Evolutionary conservation across 208 protist species (phyloP).

Genomic region (Vickermania spadyakhi): DNA sequence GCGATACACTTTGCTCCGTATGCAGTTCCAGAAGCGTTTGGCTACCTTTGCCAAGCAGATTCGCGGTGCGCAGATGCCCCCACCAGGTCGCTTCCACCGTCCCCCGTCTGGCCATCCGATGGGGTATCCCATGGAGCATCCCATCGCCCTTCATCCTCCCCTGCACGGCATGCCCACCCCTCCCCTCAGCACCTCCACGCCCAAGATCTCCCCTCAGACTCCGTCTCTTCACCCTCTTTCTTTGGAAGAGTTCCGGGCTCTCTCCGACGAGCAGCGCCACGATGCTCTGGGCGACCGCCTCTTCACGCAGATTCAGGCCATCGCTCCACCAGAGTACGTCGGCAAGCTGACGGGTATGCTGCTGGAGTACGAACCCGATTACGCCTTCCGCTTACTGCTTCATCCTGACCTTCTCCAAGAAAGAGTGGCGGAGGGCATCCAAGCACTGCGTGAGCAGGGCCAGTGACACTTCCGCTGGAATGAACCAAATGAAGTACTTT

Average conservation of each 20-base stretch:
- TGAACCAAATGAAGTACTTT: too few relatives aligned
- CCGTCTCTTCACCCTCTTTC: slow-evolving; percentile 80
- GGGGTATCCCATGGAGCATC: slow-evolving; percentile 3
- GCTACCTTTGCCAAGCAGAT: slow-evolving; percentile 81
- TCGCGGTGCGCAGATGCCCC: slow-evolving; percentile 22
- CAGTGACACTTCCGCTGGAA: too few relatives aligned
- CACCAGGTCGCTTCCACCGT: slow-evolving; percentile 19
- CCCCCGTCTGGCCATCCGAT: slow-evolving; percentile 7
- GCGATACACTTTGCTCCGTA: slow-evolving; percentile 92
- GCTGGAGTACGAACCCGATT: slow-evolving; percentile 68
- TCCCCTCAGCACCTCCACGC: slow-evolving; percentile 26
- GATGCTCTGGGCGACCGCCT: slow-evolving; percentile 84
- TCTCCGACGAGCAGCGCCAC: slow-evolving; percentile 86
- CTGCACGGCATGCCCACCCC: slow-evolving; percentile 45
- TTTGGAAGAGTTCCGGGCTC: slow-evolving; percentile 60
- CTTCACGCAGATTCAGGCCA: slow-evolving; percentile 82
- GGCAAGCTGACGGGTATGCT: slow-evolving; percentile 89
- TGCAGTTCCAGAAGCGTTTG: slow-evolving; percentile 91
- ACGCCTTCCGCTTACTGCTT: slow-evolving; percentile 61
- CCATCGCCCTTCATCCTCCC: slow-evolving; percentile 33
- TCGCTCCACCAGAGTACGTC: slow-evolving; percentile 59
- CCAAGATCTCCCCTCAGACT: slow-evolving; percentile 50
- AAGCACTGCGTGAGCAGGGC: slow-evolving; percentile 57
- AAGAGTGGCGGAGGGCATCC: slow-evolving; percentile 57
- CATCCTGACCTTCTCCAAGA: slow-evolving; percentile 55